Percentiles rank a stretch among this genome's conserved stretches.
Conservation (phyloP, 2,329 filamentous ascomycete species). For the Sclerotinia trifoliorum region DNA sequence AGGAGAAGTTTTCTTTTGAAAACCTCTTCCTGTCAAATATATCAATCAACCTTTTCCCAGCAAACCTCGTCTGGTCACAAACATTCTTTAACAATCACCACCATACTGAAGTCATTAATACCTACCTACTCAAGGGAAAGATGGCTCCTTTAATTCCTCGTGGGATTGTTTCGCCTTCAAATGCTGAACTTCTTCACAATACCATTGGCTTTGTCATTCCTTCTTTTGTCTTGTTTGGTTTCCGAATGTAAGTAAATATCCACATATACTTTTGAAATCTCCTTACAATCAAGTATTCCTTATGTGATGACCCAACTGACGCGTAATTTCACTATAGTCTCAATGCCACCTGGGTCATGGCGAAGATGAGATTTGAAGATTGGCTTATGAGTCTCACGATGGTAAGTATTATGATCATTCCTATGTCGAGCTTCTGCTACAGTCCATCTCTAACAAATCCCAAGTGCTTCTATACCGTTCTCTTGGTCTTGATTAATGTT, state of each 20-base stretch:
- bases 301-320: neutral
- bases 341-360: constrained; percentile 28
- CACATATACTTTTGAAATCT: neutral
- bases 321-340: constrained; percentile 16
- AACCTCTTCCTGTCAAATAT: neutral
- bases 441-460: constrained; percentile 1
- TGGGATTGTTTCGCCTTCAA: constrained; percentile 27
- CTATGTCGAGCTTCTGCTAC: neutral
- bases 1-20: neutral
- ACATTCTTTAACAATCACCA: neutral
- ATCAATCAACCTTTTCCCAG: neutral
- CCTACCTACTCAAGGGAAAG: too few species aligned
- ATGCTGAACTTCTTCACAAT: constrained; percentile 29
- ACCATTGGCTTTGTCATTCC: constrained; percentile 31
- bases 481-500: constrained; percentile 43
- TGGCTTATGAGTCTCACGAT: constrained; percentile 43
- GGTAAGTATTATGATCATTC: constrained; percentile 32
- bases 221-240: constrained; percentile 26
- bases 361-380: constrained; percentile 38
- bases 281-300: too few species aligned
- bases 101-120: neutral
- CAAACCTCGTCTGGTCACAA: neutral
- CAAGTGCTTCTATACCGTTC: constrained; percentile 41
- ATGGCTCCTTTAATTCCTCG: constrained; percentile 16
- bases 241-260: constrained; percentile 29